Evolutionary conservation across 306 rosid species (phyloP), one percentile per base, ranked within the genome.

Genomic region (Sechiopsis laciniata): DNA sequence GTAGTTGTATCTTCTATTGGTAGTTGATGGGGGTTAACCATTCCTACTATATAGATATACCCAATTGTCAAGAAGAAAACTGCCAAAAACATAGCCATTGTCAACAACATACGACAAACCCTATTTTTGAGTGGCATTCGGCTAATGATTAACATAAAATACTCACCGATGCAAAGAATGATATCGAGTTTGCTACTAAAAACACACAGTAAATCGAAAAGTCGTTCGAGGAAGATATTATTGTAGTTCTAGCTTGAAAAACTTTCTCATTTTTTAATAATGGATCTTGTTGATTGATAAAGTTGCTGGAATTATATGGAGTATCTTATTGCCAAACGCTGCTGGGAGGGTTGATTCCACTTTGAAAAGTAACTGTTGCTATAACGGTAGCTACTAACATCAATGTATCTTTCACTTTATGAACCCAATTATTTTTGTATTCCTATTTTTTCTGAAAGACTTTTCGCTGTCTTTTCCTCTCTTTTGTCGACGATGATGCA

Each of bases 321-420:
- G 55, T 68, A 17, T 48, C 58, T 48, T 48, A 13, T 48, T 69
- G 74, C 74, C 58, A 69, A 48, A 69, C 21, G 4, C 74, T 58
- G 13, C 74, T 58, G 0, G 74, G 58, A 21, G 75, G 75, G 9
- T 54, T 29, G 46, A 29, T n/a, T 54, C 48, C 24, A 0, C 5
- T 29, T 71, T 71, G 75, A 54, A 24, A 71, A 15, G 60, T 52
- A 3, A 71, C 22, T 0, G 63, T 50, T 29, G 75, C 63, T 2
- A 71, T 71, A 22, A 71, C 75, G 0, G 75, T 71, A 0, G 75
- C 75, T 2, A 71, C 75, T 1, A 71, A 4, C 75, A 55, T 72
- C 51, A 55, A 3, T 10, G 19, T 54, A n/a, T 19, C 75, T 35
- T 55, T 50, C 48, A 55, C 64, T 72, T 72, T 53, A 8, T 53